Percentiles rank a stretch among this genome's conserved stretches.
Evolutionary conservation across 495 filamentous ascomycete genomes (phyloP).

Genomic region (Tricharina praecox): DNA sequence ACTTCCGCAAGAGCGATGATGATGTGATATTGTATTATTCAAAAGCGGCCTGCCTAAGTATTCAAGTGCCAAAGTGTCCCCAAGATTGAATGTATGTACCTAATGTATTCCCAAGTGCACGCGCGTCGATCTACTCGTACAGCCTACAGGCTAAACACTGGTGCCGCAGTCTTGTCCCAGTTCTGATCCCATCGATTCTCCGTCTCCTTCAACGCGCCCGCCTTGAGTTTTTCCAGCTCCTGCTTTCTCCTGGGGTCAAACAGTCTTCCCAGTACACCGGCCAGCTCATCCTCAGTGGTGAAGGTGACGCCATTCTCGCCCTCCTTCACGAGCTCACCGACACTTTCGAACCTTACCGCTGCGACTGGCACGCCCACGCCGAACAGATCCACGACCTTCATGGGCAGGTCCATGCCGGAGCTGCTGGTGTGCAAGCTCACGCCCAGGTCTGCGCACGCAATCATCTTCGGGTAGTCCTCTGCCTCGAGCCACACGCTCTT

Average conservation of each 20-base stretch:
- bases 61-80: no score
- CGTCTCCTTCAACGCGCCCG: conserved; percentile 63
- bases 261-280: conserved; percentile 19
- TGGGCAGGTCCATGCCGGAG: conserved; percentile 87
- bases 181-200: conserved; percentile 78
- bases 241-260: conserved; percentile 28
- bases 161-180: conserved; percentile 67
- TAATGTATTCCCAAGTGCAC: no score
- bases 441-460: conserved; percentile 80
- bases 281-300: conserved; percentile 15
- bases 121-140: no score
- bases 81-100: no score
- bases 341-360: conserved; percentile 27
- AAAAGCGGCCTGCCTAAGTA: no score
- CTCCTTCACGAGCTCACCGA: conserved; percentile 21
- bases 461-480: conserved; percentile 64
- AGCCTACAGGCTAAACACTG: conserved; percentile 50
- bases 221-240: conserved; percentile 44
- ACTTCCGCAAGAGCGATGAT: no score
- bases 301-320: conserved; percentile 21
- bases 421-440: conserved; percentile 83
- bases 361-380: conserved; percentile 81
- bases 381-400: conserved; percentile 99
- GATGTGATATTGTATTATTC: no score
- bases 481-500: conserved; percentile 67